Percentiles rank a stretch among this genome's conserved stretches.
Evolutionary conservation across 345 rosid genomes (phyloP).

Genomic region (Jatropha curcas): DNA sequence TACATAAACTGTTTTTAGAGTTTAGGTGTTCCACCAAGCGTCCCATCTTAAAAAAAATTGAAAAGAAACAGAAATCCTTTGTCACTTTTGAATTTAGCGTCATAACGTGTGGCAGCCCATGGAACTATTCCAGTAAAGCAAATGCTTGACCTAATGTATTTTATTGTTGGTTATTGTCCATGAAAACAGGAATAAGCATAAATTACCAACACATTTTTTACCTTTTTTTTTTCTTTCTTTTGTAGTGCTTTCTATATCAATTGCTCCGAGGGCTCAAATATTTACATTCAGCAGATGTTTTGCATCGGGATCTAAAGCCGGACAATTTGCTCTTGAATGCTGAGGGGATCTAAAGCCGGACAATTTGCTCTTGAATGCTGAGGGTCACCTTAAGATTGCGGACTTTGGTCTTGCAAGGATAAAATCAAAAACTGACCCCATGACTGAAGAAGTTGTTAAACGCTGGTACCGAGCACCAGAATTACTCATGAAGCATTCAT

Average conservation of each 20-base stretch:
- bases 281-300: conserved; percentile 87
- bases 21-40: no score
- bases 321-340: conserved; percentile 89
- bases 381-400: conserved; percentile 93
- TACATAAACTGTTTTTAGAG: no score
- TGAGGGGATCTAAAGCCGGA: no score
- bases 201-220: conserved; percentile 5
- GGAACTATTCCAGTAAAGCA: neutral
- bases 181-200: neutral
- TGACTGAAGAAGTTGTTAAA: conserved; percentile 97
- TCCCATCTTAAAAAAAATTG: no score
- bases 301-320: conserved; percentile 96
- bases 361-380: conserved; percentile 80
- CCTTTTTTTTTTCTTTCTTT: conserved; percentile 23
- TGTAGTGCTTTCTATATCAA: conserved; percentile 96
- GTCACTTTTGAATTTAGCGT: no score
- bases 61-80: no score
- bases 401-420: conserved; percentile 99
- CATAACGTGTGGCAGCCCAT: no score
- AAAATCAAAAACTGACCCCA: conserved; percentile 96
- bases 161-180: neutral
- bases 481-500: conserved; percentile 92
- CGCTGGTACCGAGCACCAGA: conserved; percentile 99
- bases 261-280: conserved; percentile 90
- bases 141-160: neutral